A percentile compares a stretch with the other conserved stretches of the same genome.
phyloP scores from a whole-genome alignment of 2,329 filamentous ascomycete genomes.

The Dothidotthia symphoricarpi region DNA sequence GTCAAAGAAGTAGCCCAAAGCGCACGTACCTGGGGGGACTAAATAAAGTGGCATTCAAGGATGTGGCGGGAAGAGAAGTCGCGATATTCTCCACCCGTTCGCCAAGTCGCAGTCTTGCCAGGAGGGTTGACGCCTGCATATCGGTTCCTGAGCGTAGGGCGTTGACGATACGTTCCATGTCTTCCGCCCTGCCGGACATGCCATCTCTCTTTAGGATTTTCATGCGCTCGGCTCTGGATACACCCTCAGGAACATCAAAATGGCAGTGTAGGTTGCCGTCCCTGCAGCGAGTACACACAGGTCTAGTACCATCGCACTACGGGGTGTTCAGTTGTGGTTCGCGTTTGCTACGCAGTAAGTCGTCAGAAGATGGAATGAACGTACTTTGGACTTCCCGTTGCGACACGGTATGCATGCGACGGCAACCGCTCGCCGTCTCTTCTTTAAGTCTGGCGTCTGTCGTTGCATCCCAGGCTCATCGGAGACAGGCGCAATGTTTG shows the following conservation, averaged over 20 bases:
- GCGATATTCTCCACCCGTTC: constrained; percentile 21
- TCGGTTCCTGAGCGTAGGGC: constrained; percentile 21
- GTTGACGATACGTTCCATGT: constrained; percentile 22
- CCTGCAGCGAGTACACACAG: constrained; percentile 21
- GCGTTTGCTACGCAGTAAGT: not conserved
- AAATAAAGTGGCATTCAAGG: constrained; percentile 6
- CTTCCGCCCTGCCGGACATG: constrained; percentile 17
- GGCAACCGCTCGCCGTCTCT: constrained; percentile 21
- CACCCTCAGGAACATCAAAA: constrained; percentile 27
- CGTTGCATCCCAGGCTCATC: constrained; percentile 23
- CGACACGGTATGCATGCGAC: constrained; percentile 26
- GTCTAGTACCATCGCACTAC: constrained; percentile 25
- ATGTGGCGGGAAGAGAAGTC: constrained; percentile 14
- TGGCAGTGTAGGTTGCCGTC: constrained; percentile 20
- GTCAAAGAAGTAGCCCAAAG: constrained; percentile 1
- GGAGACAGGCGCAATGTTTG: constrained; percentile 25
- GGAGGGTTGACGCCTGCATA: constrained; percentile 18
- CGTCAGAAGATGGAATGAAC: constrained; percentile 5
- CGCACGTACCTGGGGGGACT: constrained; percentile 20
- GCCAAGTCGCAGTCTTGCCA: constrained; percentile 20
- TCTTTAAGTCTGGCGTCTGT: constrained; percentile 14
- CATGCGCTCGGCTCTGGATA: constrained; percentile 27
- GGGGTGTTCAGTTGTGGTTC: constrained; percentile 4
- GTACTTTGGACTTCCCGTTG: constrained; percentile 27
- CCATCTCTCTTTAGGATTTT: constrained; percentile 23